A percentile compares a stretch with the other conserved stretches of the same genome.
Evolutionary conservation across 1,284 basidiomycete genomes (phyloP).

Genomic region (Sphaerobolus stellatus): DNA sequence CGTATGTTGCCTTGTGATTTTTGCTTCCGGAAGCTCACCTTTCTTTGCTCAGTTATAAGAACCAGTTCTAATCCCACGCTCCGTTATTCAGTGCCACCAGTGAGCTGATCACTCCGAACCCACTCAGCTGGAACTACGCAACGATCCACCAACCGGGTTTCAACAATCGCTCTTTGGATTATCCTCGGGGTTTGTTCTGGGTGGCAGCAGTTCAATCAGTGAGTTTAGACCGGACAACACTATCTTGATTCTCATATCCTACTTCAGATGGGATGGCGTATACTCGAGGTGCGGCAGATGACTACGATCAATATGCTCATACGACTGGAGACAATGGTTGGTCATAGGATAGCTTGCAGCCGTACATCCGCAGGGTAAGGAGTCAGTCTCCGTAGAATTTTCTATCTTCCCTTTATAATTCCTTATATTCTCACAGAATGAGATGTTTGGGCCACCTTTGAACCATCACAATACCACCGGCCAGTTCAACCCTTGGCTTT

Average conservation of each 20-base stretch:
- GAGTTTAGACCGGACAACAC: not conserved
- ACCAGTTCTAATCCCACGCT: no score
- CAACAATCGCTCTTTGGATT: not conserved
- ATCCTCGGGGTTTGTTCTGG: constrained; percentile 1
- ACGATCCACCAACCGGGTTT: not conserved
- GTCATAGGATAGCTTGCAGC: constrained; percentile 8
- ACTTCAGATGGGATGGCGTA: constrained; percentile 2
- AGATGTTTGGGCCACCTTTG: not conserved
- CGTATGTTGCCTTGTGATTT: no score
- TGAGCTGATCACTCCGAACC: no score
- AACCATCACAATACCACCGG: constrained; percentile 9
- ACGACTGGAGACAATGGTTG: constrained; percentile 6
- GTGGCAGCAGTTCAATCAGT: constrained; percentile 6
- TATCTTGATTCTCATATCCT: not conserved
- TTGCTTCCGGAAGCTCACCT: no score
- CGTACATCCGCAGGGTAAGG: constrained; percentile 3
- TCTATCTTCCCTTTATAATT: not conserved
- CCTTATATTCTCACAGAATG: not conserved
- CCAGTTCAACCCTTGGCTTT: constrained; percentile 10
- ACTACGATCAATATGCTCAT: constrained; percentile 6
- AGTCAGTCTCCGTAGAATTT: no score
- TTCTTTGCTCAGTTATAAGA: no score
- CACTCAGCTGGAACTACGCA: constrained; percentile 7
- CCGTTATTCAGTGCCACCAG: no score
- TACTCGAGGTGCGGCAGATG: constrained; percentile 7